These are phyloP conservation scores for Zasmidium citrigriseum DNA, from an alignment of 2,329 filamentous ascomycete species.

Conservation along the genomic window DNA sequence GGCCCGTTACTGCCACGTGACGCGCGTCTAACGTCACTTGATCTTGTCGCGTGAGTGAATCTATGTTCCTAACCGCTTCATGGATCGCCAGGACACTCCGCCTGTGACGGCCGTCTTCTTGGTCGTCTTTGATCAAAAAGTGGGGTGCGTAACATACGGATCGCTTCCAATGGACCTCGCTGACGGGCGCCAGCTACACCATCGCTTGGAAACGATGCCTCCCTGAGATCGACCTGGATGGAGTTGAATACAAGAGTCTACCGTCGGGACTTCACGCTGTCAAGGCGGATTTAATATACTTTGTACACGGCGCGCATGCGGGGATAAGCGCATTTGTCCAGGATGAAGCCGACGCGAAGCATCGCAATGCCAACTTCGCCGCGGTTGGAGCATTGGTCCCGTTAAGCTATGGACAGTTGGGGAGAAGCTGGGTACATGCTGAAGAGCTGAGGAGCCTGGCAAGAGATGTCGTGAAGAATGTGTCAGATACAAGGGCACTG, in stretches of 20 bases:
- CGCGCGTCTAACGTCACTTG: not conserved
- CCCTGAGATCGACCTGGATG: constrained; percentile 69
- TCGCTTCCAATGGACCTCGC: not conserved
- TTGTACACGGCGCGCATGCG: constrained; percentile 77
- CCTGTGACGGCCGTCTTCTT: constrained; percentile 38
- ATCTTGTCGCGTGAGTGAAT: not conserved
- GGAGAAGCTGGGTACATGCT: constrained; percentile 87
- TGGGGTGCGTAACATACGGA: constrained; percentile 31
- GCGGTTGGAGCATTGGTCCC: constrained; percentile 91
- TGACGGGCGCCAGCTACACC: constrained; percentile 59
- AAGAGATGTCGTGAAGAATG: constrained; percentile 64
- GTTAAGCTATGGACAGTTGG: constrained; percentile 79
- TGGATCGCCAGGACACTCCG: constrained; percentile 19
- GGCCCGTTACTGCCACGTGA: too few species aligned
- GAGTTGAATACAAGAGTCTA: constrained; percentile 91
- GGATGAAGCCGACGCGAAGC: constrained; percentile 72
- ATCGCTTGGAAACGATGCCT: constrained; percentile 82
- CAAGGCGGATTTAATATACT: constrained; percentile 84
- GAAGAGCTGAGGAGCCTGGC: constrained; percentile 74
- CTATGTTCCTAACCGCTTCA: not conserved
- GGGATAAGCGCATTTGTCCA: constrained; percentile 93
- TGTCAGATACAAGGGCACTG: constrained; percentile 63
- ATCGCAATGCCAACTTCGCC: constrained; percentile 88
- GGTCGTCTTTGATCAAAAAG: constrained; percentile 40
- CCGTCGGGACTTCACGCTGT: constrained; percentile 92